A percentile compares a stretch with the other conserved stretches of the same genome.
Evolutionary conservation across 257 asterid species (phyloP).

Genomic region (Mentha longifolia): DNA sequence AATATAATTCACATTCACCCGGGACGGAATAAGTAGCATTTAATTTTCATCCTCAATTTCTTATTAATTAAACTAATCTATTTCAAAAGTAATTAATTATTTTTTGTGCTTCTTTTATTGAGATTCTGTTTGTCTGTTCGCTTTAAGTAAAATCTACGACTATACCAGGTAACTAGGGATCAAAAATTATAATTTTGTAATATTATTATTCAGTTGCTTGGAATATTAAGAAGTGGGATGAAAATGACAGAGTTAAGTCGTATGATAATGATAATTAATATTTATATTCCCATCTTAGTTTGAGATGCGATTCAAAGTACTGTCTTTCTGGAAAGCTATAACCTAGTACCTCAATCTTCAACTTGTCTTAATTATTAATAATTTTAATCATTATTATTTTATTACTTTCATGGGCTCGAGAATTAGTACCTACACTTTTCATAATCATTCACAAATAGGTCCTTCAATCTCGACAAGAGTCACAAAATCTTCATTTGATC

Average conservation of each 20-base stretch:
- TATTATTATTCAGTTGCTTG: neutral
- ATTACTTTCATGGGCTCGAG: conserved; percentile 51
- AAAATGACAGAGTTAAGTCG: conserved; percentile 33
- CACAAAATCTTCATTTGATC: neutral
- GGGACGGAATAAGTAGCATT: neutral
- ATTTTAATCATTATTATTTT: conserved; percentile 4
- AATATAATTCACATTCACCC: too few relatives aligned
- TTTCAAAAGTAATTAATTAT: neutral
- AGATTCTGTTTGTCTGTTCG: conserved; percentile 38
- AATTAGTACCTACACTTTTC: conserved; percentile 27
- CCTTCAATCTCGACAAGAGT: neutral
- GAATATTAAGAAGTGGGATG: conserved; percentile 19
- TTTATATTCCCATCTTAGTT: conserved; percentile 29
- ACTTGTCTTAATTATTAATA: conserved; percentile 30
- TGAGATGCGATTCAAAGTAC: conserved; percentile 35
- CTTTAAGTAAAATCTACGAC: conserved; percentile 28
- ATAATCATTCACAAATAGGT: neutral
- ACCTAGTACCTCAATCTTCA: conserved; percentile 50
- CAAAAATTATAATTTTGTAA: too few relatives aligned
- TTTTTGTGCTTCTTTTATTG: neutral
- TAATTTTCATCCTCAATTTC: neutral
- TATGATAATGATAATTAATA: conserved; percentile 35
- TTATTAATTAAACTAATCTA: neutral
- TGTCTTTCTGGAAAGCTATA: conserved; percentile 51
- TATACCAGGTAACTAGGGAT: conserved; percentile 5